Evolutionary conservation across 1,139 yeast genomes (phyloP), one percentile per base, ranked within the genome.

Genomic region (Candida mesenterica): DNA sequence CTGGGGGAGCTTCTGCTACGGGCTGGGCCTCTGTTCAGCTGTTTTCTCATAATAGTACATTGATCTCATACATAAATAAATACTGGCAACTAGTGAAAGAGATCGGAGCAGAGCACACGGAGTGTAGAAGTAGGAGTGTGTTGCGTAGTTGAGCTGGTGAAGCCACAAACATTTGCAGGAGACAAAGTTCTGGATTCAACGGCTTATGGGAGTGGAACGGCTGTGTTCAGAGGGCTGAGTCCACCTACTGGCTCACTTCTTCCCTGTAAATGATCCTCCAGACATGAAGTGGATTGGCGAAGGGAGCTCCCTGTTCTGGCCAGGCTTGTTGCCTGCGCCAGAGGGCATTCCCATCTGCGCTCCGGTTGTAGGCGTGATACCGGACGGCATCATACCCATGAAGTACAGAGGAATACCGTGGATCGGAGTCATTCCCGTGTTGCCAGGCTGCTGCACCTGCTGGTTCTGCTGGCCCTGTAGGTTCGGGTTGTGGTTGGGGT

Each of bases 381-480:
- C 42, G 5, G 48, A 40, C 5, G 52, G 52, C 25, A 48, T 25
- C 50, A 46, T 44, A 5, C 43, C 42, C 52, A 48, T 46, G 26
- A 44, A 43, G 30, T 47, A 48, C 34, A 38, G 45, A 4, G 46
- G 41, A 2, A 45, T 32, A 15, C 44, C 40, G 42, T 54, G 72
- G 39, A 57, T 52, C 22, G 70, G 72, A 0, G 72, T 65, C 55
- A 68, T 64, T 1, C 72, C 72, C 4, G 63, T 56, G 6, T 53
- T 54, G 5, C 59, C 48, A 12, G 31, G 28, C 14, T 20, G 24
- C 10, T 18, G 14, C 22, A n/a, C n/a, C n/a, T 36, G 35, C 15
- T 29, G 33, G n/a, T 24, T 22, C 33, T 32, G 35, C 10, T 31
- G 39, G 18, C 18, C 22, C 30, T 28, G 30, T 19, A 6, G 22